These are phyloP conservation scores for Fusarium torulosum DNA, from an alignment of 2,329 filamentous ascomycete species.

Conservation along the genomic window DNA sequence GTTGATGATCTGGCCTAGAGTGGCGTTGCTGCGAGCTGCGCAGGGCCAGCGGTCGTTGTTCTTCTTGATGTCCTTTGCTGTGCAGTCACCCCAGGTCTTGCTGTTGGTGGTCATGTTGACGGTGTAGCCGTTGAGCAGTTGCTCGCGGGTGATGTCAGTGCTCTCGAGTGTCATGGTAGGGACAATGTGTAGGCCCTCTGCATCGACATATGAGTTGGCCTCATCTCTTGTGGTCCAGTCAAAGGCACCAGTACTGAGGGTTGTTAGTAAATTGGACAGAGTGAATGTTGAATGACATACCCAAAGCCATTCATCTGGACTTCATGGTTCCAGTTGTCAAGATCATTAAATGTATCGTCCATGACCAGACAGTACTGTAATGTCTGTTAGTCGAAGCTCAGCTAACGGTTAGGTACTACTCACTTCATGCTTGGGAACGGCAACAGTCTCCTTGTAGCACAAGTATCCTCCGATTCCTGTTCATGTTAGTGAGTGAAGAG, in stretches of 20 bases:
- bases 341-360: conserved; percentile 48
- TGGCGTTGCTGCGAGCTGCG: conserved; percentile 58
- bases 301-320: conserved; percentile 57
- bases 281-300: conserved; percentile 34
- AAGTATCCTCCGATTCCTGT: conserved; percentile 38
- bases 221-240: conserved; percentile 65
- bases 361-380: conserved; percentile 45
- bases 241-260: conserved; percentile 55
- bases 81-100: conserved; percentile 52
- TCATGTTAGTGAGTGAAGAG: not conserved
- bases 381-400: not conserved
- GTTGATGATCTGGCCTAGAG: conserved; percentile 59
- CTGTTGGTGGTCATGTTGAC: conserved; percentile 60
- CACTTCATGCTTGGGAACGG: conserved; percentile 40
- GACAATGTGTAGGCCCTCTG: conserved; percentile 63
- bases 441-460: conserved; percentile 36
- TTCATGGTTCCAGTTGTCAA: conserved; percentile 61
- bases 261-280: not conserved
- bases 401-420: not conserved
- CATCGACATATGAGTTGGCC: conserved; percentile 60
- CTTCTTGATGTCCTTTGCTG: conserved; percentile 44
- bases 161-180: conserved; percentile 59
- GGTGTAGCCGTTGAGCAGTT: conserved; percentile 54
- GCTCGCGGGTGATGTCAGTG: conserved; percentile 49
- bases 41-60: conserved; percentile 48